Evolutionary conservation across 352 stramenopile genomes (phyloP).

Genomic region (Phytophthora constricta): DNA sequence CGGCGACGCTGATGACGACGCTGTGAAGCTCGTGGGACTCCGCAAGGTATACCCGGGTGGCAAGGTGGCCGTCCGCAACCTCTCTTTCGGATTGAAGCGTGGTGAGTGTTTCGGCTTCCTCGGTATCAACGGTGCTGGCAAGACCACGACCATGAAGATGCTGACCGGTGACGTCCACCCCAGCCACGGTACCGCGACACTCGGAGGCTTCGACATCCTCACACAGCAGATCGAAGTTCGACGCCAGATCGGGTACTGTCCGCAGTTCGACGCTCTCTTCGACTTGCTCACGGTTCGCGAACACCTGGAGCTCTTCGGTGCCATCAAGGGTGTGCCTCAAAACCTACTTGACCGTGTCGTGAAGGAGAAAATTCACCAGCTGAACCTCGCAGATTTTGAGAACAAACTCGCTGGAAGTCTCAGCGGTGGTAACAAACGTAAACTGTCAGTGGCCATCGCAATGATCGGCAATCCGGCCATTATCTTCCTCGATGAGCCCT

Average conservation of each 20-base stretch:
- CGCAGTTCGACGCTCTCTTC: slow-evolving; percentile 88
- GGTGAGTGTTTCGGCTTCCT: slow-evolving; percentile 95
- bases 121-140: slow-evolving; percentile 94
- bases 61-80: slow-evolving; percentile 76
- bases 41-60: slow-evolving; percentile 80
- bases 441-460: slow-evolving; percentile 92
- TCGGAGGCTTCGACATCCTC: slow-evolving; percentile 38
- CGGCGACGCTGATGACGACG: slow-evolving; percentile 31
- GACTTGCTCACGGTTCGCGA: slow-evolving; percentile 87
- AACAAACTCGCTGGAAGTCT: slow-evolving; percentile 80
- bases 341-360: slow-evolving; percentile 83
- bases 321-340: slow-evolving; percentile 88
- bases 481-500: slow-evolving; percentile 90
- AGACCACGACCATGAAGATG: slow-evolving; percentile 95
- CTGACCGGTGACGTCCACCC: slow-evolving; percentile 86
- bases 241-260: slow-evolving; percentile 90
- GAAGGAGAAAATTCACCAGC: slow-evolving; percentile 71
- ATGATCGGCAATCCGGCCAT: slow-evolving; percentile 93
- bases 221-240: slow-evolving; percentile 67
- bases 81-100: slow-evolving; percentile 76
- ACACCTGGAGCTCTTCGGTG: slow-evolving; percentile 89
- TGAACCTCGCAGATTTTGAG: slow-evolving; percentile 83
- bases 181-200: slow-evolving; percentile 44
- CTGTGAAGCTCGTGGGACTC: slow-evolving; percentile 56
- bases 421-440: slow-evolving; percentile 94